These are phyloP conservation scores for Sclerotinia borealis DNA, from an alignment of 2,329 filamentous ascomycete genomes.

Conservation along the genomic window DNA sequence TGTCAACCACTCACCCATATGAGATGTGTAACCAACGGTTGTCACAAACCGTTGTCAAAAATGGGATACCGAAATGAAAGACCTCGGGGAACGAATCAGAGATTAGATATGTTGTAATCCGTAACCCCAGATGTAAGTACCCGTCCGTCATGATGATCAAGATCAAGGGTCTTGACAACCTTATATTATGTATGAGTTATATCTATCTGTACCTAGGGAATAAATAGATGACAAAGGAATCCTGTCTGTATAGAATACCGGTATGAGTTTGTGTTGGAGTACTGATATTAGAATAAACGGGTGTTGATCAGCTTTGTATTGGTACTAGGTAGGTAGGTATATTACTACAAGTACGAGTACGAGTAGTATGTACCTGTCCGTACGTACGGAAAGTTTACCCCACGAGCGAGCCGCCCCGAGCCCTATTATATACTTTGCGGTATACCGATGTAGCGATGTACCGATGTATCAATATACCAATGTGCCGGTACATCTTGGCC, in stretches of 20 bases:
- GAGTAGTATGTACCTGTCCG: too few relatives aligned
- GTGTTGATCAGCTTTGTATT: too few relatives aligned
- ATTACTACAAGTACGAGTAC: too few relatives aligned
- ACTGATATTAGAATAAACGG: too few relatives aligned
- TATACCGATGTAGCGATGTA: too few relatives aligned
- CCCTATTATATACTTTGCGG: too few relatives aligned
- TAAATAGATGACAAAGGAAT: too few relatives aligned
- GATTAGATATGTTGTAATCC: conserved; percentile 3
- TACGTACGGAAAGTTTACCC: too few relatives aligned
- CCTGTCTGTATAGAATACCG: not conserved
- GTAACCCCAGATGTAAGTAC: conserved; percentile 5
- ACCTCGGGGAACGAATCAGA: not conserved
- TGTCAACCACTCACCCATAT: not conserved
- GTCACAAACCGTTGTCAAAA: not conserved
- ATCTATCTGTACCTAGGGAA: not conserved
- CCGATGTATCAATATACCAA: too few relatives aligned
- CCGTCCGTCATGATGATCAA: conserved; percentile 1
- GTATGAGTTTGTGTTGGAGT: not conserved
- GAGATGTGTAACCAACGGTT: not conserved
- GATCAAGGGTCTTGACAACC: conserved; percentile 8
- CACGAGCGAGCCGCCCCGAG: too few relatives aligned
- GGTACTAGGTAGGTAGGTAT: too few relatives aligned
- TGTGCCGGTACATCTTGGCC: too few relatives aligned
- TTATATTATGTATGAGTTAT: not conserved
- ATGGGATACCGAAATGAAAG: conserved; percentile 5